Base-by-base conservation (phyloP, 306 rosid genomes). In the Trifolium repens region DNA sequence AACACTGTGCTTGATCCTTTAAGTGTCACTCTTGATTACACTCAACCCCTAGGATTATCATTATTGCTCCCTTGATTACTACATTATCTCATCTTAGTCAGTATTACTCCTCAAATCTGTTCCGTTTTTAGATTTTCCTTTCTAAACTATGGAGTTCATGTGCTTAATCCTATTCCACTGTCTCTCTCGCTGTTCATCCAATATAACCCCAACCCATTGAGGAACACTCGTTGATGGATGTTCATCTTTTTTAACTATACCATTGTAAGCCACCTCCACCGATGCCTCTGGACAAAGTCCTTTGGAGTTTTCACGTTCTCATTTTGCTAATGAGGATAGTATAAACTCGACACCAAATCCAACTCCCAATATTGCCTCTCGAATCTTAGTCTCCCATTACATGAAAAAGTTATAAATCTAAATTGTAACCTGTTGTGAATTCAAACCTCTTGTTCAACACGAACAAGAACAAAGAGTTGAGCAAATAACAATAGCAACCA, bases 31-130 rank as follows among this genome's bases (percentile, higher is more conserved):
- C 34, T 22, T 55, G 34, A 22, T 55, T 55, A 19, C 30, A 9
- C 58, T 49, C 55, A 50, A 50, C 22, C 57, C 57, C 57, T 50
- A n/a, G 57, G 57, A 50, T 50, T 50, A 50, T 50, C 57, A 1
- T n/a, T 50, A 50, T 2, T 50, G 22, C 57, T 52, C 57, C 53
- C n/a, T 47, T 47, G 53, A 15, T 13, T 13, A 46, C 52, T 12
- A 5, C 16, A 46, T 46, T 46, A 46, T 46, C 52, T 46, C 52
- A 44, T 44, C 49, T 44, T 46, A 46, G 53, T 17, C 53, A 14
- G n/a, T 47, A 14, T 47, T 14, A 6, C 53, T 1, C 16, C 24
- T n/a, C 1, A 9, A 52, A 8, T 16, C 3, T 52, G 24, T 52
- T 52, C 57, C 3, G 24, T n/a, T 52, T 52, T 52, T n/a, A 30